phyloP scores from a whole-genome alignment of 164 flowering plant species.

The Vitis rotundifolia region DNA sequence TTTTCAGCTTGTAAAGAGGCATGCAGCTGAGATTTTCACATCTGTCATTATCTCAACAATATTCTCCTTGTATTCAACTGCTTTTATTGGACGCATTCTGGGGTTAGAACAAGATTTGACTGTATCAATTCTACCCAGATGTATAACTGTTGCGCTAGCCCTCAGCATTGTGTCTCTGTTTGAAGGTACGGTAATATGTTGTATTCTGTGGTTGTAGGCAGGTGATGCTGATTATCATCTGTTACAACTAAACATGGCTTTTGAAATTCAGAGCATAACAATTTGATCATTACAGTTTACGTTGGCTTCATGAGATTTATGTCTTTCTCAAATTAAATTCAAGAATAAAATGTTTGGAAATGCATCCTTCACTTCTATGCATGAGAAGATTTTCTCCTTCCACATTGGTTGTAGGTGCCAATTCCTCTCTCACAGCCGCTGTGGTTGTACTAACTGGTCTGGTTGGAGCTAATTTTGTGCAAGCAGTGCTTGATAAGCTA shows the following conservation, averaged over 20 bases:
- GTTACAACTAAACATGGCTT: not conserved
- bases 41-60: slow-evolving; percentile 76
- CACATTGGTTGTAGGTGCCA: slow-evolving; percentile 57
- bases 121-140: slow-evolving; percentile 87
- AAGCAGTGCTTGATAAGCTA: slow-evolving; percentile 75
- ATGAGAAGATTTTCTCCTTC: not conserved
- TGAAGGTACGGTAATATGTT: slow-evolving; percentile 60
- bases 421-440: slow-evolving; percentile 92
- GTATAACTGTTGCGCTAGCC: slow-evolving; percentile 95
- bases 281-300: not conserved
- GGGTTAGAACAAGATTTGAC: slow-evolving; percentile 79
- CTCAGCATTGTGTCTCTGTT: slow-evolving; percentile 94
- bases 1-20: slow-evolving; percentile 92
- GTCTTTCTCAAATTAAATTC: no score
- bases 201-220: not conserved
- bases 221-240: not conserved
- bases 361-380: not conserved
- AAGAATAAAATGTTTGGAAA: not conserved
- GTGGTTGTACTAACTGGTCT: slow-evolving; percentile 93
- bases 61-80: slow-evolving; percentile 93
- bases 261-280: not conserved
- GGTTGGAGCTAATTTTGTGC: slow-evolving; percentile 94
- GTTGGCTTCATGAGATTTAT: no score
- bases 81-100: slow-evolving; percentile 75
- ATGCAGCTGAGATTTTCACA: slow-evolving; percentile 97